These are phyloP conservation scores for Raffaelea deltoideospora DNA, from an alignment of 2,329 filamentous ascomycete species.

Conservation along the genomic window DNA sequence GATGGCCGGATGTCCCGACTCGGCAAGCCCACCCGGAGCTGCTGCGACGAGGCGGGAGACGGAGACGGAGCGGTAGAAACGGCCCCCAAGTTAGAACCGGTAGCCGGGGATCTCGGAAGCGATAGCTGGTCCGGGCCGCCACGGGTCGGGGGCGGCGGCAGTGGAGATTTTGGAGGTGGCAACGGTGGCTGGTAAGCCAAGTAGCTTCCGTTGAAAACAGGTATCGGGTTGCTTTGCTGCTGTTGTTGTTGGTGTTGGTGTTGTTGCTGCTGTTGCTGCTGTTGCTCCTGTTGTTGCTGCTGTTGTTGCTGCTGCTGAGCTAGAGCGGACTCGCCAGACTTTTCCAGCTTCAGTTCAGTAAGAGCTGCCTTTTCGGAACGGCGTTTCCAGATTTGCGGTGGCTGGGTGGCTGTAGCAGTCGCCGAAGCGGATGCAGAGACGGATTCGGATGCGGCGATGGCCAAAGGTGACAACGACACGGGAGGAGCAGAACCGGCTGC, in stretches of 20 bases:
- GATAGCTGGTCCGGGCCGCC: constrained; percentile 1
- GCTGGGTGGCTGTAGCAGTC: constrained; percentile 11
- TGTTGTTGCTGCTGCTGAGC: neutral
- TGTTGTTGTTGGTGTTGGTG: constrained; percentile 4
- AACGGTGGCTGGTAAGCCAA: neutral
- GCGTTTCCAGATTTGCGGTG: constrained; percentile 30
- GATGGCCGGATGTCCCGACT: constrained; percentile 17
- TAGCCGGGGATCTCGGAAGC: constrained; percentile 1
- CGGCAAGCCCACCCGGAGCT: constrained; percentile 8
- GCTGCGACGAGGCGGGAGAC: neutral
- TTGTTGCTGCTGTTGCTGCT: constrained; percentile 4
- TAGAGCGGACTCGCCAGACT: constrained; percentile 19
- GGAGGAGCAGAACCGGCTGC: too few species aligned
- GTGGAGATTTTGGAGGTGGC: constrained; percentile 7
- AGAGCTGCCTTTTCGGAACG: constrained; percentile 35
- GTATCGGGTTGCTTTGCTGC: neutral
- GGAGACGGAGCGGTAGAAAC: neutral
- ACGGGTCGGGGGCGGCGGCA: constrained; percentile 3
- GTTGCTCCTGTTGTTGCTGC: neutral
- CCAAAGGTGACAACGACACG: too few species aligned
- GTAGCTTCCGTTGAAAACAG: too few species aligned
- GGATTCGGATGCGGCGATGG: constrained; percentile 10
- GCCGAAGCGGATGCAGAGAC: constrained; percentile 9
- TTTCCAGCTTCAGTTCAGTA: constrained; percentile 31
- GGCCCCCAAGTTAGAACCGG: too few species aligned